Evolutionary conservation across 2,329 filamentous ascomycete genomes (phyloP), one percentile per base, ranked within the genome.

Genomic region (Pseudomassariella vexata): DNA sequence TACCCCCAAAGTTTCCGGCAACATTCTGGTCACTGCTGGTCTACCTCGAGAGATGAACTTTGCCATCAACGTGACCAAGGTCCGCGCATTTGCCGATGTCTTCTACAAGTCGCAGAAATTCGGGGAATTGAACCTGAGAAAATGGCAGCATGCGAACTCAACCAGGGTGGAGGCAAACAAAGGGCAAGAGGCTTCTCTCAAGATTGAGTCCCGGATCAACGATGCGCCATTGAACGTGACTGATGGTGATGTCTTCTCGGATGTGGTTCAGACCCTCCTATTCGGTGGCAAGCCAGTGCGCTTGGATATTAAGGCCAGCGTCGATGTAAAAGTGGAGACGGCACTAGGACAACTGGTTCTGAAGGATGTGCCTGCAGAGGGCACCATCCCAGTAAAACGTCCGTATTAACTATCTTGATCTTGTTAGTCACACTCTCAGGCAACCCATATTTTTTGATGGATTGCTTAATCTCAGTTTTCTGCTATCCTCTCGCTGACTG

Each of bases 301-400:
- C 27, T 66, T 98, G 34, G 74, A 78, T 32, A 77, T 96, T 42
- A 72, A 82, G 46, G 88, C 90, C 15, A 68, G 74, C 25, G 87
- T 96, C 36, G 86, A 94, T 57, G 84, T 89, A 42, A 77, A 85
- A 49, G 76, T 95, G 31, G 69, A 79, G 37, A 95, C 89, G 19
- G 80, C 83, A 17, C 68, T 98, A 41, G 92, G 92, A 29, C 68
- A 81, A 46, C 75, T 96, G 50, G 73, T 82, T 33, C 66, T 96
- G 49, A 86, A 85, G 57, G 79, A 82, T 45, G 82, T 98, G 49
- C 90, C 90, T 28, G 87, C 78, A 57, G 73, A 88, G 66, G 89
- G 92, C 47, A 76, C 81, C 51, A 80, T 98, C 53, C 85, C 85
- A 61, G 77, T 96, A 66, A 94, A 94, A 76, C 85, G 88, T 95